A percentile compares a stretch with the other conserved stretches of the same genome.
phyloP scores from a whole-genome alignment of 495 filamentous ascomycete species.

The Tuber magnatum region DNA sequence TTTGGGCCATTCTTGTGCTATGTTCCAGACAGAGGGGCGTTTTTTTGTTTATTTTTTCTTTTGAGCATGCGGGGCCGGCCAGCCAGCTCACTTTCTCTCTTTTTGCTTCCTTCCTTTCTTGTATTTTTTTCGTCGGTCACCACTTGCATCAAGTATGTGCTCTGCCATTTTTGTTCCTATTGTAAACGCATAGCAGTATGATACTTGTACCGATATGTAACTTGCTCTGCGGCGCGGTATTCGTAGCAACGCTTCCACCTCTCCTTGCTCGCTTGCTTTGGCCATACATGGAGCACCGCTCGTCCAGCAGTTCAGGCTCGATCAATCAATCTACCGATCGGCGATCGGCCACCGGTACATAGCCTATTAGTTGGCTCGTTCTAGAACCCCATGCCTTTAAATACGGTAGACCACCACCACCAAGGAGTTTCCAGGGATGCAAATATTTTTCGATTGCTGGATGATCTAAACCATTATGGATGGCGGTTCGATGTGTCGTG shows the following conservation, averaged over 20 bases:
- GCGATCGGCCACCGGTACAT: no score
- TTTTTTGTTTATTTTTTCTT: neutral
- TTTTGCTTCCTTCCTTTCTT: neutral
- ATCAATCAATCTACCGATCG: neutral
- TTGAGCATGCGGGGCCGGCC: neutral
- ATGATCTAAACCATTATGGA: neutral
- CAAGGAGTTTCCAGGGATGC: neutral
- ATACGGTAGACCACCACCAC: neutral
- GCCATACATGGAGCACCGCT: neutral
- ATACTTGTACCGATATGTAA: no score
- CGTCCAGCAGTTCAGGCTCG: neutral
- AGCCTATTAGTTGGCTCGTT: neutral
- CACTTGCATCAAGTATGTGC: neutral
- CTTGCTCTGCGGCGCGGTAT: neutral
- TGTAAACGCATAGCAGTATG: neutral
- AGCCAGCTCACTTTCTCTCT: neutral
- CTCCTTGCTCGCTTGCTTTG: neutral
- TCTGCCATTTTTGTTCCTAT: neutral
- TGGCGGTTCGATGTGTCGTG: neutral
- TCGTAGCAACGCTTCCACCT: neutral
- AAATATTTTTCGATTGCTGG: neutral
- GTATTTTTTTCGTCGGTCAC: neutral
- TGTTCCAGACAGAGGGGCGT: neutral
- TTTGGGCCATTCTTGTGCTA: neutral
- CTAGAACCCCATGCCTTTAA: neutral